Percentiles rank a stretch among this genome's conserved stretches.
phyloP scores from a whole-genome alignment of 495 filamentous ascomycete genomes.

The Clohesyomyces aquaticus region DNA sequence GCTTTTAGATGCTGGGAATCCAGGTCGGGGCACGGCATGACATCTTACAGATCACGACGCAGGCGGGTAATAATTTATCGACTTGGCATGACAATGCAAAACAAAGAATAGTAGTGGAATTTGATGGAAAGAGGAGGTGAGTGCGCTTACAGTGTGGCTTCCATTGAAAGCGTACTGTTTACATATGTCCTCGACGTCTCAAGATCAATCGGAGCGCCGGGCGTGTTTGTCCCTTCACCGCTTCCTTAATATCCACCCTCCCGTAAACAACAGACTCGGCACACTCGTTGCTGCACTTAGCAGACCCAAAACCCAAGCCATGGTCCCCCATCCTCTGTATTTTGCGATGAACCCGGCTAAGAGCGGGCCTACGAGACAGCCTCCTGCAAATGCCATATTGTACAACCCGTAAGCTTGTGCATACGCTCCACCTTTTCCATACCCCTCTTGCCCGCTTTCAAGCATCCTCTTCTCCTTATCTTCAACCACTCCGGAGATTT shows the following conservation, averaged over 20 bases:
- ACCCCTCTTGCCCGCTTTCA: conserved; percentile 40
- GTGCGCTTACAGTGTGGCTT: too few species aligned
- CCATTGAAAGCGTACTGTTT: too few species aligned
- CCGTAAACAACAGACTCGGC: conserved; percentile 45
- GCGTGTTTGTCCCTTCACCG: background rate
- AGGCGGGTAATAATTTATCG: too few species aligned
- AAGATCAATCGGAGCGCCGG: too few species aligned
- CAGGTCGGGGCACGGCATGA: too few species aligned
- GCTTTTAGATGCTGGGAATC: too few species aligned
- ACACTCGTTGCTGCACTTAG: conserved; percentile 43
- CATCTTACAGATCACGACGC: too few species aligned
- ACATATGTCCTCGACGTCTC: too few species aligned
- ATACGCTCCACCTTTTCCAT: conserved; percentile 56
- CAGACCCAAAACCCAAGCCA: conserved; percentile 48
- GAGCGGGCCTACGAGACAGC: conserved; percentile 49
- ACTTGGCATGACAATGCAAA: too few species aligned
- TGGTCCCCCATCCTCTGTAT: conserved; percentile 46
- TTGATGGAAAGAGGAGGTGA: too few species aligned
- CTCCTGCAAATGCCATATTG: conserved; percentile 52
- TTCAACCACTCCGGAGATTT: conserved; percentile 62
- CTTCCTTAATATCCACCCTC: conserved; percentile 43
- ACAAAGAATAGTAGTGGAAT: too few species aligned
- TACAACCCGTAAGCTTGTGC: conserved; percentile 60
- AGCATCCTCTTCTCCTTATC: conserved; percentile 43
- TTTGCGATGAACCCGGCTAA: conserved; percentile 47